These are phyloP conservation scores for Citrus mangshanensis DNA, from an alignment of 345 rosid species.

Conservation along the genomic window DNA sequence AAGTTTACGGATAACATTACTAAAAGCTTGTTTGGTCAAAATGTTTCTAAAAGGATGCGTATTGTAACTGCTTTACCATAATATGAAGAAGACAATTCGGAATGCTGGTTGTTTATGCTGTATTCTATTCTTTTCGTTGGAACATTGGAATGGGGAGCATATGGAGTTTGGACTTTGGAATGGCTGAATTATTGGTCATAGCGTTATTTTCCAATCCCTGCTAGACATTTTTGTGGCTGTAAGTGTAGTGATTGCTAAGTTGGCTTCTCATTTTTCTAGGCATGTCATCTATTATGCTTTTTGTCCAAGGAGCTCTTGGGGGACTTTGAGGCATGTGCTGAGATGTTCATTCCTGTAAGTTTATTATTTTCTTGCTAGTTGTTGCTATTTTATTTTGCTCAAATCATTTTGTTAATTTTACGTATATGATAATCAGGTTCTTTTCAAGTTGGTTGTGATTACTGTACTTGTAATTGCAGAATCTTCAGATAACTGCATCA, in stretches of 20 bases:
- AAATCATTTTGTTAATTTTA: conserved; percentile 26
- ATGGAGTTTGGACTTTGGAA: background rate
- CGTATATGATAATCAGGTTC: conserved; percentile 72
- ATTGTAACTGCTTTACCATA: background rate
- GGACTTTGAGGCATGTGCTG: conserved; percentile 96
- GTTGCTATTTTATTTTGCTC: conserved; percentile 14
- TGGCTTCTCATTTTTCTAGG: conserved; percentile 39
- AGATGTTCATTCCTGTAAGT: conserved; percentile 90
- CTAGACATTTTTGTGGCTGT: conserved; percentile 7
- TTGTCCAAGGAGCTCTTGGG: conserved; percentile 96
- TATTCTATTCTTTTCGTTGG: background rate
- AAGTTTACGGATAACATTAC: background rate
- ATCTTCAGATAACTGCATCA: conserved; percentile 98
- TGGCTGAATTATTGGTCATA: background rate
- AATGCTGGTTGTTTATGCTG: background rate
- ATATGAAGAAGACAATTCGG: background rate
- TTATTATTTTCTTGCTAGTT: conserved; percentile 12
- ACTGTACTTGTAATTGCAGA: conserved; percentile 99
- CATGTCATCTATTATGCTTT: conserved; percentile 87
- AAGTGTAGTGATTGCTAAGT: conserved; percentile 19
- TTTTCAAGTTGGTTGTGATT: conserved; percentile 99
- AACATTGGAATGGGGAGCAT: background rate
- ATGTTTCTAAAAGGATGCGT: too few species aligned
- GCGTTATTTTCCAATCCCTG: background rate
- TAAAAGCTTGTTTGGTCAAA: background rate